These are phyloP conservation scores for Ophiostoma novo-ulmi DNA, from an alignment of 2,329 filamentous ascomycete species.

Conservation along the genomic window DNA sequence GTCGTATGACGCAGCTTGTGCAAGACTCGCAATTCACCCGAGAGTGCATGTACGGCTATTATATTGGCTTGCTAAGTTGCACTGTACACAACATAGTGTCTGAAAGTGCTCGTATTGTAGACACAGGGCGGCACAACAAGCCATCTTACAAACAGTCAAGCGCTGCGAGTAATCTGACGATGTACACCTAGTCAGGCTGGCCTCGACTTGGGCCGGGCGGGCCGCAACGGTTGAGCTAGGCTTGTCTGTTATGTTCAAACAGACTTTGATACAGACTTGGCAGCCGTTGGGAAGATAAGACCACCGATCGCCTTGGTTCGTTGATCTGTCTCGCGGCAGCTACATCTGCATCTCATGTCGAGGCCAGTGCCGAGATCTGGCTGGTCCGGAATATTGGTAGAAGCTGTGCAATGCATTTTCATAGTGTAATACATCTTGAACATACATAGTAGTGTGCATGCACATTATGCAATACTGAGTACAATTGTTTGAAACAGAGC, in stretches of 20 bases:
- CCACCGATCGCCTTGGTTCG: neutral
- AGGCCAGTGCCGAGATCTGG: constrained; percentile 3
- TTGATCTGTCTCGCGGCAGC: neutral
- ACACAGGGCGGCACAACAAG: neutral
- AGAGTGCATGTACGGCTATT: neutral
- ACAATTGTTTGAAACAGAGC: neutral
- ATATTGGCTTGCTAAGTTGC: neutral
- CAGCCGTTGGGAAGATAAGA: neutral
- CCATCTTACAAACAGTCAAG: neutral
- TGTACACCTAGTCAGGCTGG: neutral
- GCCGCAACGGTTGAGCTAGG: neutral
- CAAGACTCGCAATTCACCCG: neutral
- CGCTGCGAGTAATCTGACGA: neutral
- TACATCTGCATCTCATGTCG: neutral
- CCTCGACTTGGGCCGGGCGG: neutral
- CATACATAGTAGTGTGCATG: neutral
- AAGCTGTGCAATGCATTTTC: neutral
- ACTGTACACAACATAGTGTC: neutral
- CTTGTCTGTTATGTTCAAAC: neutral
- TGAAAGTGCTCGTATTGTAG: neutral
- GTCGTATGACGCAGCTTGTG: neutral
- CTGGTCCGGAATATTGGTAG: neutral
- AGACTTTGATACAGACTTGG: neutral
- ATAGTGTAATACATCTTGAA: neutral
- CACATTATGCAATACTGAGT: neutral